Evolutionary conservation across 148 eudicot genomes (phyloP).

Genomic region (Arctostaphylos glauca): DNA sequence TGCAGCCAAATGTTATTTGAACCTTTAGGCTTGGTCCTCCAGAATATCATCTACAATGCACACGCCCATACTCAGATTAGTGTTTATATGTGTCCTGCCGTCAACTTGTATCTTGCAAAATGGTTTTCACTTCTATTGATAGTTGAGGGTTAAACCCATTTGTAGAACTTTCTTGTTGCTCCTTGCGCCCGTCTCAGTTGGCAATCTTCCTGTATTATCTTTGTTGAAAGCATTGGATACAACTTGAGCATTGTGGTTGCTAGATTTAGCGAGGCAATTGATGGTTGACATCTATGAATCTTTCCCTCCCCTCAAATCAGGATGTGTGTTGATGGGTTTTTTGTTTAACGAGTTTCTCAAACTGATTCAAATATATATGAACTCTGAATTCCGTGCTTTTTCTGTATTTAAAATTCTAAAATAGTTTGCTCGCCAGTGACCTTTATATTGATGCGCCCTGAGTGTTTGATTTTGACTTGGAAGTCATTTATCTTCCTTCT

Average conservation of each 20-base stretch:
- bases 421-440: not conserved
- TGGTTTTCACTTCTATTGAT: not conserved
- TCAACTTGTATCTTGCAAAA: not conserved
- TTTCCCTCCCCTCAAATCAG: not conserved
- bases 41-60: not conserved
- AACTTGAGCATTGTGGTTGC: not conserved
- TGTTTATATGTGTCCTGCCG: not conserved
- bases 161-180: not conserved
- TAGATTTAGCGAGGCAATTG: not conserved
- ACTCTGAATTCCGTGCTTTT: not conserved
- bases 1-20: not conserved
- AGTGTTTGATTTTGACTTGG: not conserved
- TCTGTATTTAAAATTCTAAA: not conserved
- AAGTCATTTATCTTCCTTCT: not conserved
- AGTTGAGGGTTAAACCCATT: not conserved
- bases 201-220: not conserved
- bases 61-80: not conserved
- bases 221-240: not conserved
- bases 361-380: not conserved
- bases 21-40: not conserved
- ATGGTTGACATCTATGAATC: conserved; percentile 6
- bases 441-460: not conserved
- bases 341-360: not conserved
- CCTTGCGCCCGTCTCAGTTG: not conserved
- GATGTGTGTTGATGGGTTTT: not conserved